A percentile compares a stretch with the other conserved stretches of the same genome.
These are phyloP conservation scores for Ogataea hybrid DNA, from an alignment of 1,139 yeast genomes.

Conservation along the genomic window DNA sequence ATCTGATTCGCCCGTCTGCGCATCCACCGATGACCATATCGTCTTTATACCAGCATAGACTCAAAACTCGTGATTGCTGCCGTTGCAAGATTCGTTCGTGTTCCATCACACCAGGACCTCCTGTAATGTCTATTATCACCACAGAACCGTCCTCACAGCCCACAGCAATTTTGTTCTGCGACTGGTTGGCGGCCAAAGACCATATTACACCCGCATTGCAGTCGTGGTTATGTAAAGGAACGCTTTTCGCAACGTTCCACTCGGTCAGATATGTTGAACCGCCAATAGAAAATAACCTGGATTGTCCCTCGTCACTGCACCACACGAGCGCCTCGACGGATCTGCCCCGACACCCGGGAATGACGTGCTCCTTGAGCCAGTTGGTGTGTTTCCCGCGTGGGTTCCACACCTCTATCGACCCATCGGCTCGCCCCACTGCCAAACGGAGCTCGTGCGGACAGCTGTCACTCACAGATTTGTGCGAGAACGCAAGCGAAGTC, in stretches of 20 bases:
- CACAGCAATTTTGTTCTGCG: constrained; percentile 68
- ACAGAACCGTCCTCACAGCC: constrained; percentile 97
- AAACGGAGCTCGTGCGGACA: constrained; percentile 68
- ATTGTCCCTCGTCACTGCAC: constrained; percentile 45
- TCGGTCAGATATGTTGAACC: constrained; percentile 91
- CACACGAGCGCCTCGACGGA: constrained; percentile 90
- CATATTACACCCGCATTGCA: constrained; percentile 94
- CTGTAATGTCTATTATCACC: constrained; percentile 75
- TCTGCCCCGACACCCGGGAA: constrained; percentile 79
- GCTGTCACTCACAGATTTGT: constrained; percentile 38
- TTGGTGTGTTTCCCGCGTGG: constrained; percentile 53
- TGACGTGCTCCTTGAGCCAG: constrained; percentile 56
- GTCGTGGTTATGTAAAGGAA: constrained; percentile 74
- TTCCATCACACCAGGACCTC: constrained; percentile 80
- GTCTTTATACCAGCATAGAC: constrained; percentile 70
- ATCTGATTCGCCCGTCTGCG: constrained; percentile 88
- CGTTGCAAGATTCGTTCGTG: constrained; percentile 76
- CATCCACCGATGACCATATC: constrained; percentile 82
- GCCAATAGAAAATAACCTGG: constrained; percentile 87
- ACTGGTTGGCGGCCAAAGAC: constrained; percentile 72
- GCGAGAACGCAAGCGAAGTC: constrained; percentile 81
- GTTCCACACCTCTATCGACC: constrained; percentile 96
- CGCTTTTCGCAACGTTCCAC: constrained; percentile 80
- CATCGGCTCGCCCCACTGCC: constrained; percentile 92
- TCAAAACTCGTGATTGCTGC: constrained; percentile 79